Percentiles rank a stretch among this genome's conserved stretches.
Evolutionary conservation across 2,329 filamentous ascomycete genomes (phyloP).

Genomic region (Lithohypha guttulata): DNA sequence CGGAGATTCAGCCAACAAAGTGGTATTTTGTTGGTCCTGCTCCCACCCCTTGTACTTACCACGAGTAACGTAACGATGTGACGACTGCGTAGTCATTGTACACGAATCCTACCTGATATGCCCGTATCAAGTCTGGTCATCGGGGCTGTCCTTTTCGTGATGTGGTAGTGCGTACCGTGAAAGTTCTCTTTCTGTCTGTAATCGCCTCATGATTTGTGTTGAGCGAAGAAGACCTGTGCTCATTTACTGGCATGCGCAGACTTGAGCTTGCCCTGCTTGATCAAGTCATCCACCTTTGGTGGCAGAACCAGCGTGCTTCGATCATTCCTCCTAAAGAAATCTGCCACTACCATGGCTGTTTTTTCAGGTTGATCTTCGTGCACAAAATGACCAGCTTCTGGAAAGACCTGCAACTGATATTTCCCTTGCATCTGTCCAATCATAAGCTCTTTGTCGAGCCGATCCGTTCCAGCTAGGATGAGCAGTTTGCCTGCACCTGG

Average conservation of each 20-base stretch:
- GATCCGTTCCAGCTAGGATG: slow-evolving; percentile 77
- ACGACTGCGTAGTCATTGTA: no score
- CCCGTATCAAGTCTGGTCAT: no score
- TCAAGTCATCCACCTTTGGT: slow-evolving; percentile 74
- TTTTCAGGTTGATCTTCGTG: slow-evolving; percentile 91
- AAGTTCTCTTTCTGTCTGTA: no score
- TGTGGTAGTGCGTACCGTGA: no score
- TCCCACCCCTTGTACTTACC: no score
- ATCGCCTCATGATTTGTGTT: no score
- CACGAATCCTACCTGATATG: no score
- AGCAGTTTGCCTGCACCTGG: slow-evolving; percentile 58
- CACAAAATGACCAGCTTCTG: slow-evolving; percentile 90
- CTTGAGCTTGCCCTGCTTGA: slow-evolving; percentile 24
- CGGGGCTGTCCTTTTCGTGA: no score
- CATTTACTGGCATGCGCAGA: slow-evolving; percentile 8
- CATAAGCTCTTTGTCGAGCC: slow-evolving; percentile 80
- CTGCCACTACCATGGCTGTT: slow-evolving; percentile 71
- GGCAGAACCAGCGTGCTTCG: slow-evolving; percentile 73
- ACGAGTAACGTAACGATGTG: no score
- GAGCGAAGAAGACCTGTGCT: no score
- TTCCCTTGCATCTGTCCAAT: slow-evolving; percentile 99
- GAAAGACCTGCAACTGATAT: slow-evolving; percentile 89
- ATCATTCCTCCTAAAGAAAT: slow-evolving; percentile 90
- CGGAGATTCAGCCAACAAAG: no score
- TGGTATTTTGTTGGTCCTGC: no score